Conservation (phyloP, 768 basidiomycete species). For the Royoungia palumana region DNA sequence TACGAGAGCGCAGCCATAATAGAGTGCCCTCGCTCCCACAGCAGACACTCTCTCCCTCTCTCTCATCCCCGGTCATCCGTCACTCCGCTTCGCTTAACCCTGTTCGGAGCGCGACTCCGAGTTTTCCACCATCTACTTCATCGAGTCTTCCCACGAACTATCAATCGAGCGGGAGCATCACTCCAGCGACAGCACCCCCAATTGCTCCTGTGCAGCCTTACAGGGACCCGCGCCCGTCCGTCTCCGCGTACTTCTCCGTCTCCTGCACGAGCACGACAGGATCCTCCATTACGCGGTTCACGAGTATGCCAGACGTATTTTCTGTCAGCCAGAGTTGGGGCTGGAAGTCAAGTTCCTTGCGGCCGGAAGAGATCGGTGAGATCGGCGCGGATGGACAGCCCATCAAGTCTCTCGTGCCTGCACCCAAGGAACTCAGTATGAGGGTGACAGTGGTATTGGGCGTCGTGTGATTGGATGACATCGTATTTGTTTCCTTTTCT, state of each 20-base stretch:
- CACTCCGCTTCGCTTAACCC: slow-evolving; percentile 47
- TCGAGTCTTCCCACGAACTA: slow-evolving; percentile 19
- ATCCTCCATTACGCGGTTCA: slow-evolving; percentile 77
- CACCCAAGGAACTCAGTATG: slow-evolving; percentile 53
- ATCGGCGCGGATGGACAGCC: slow-evolving; percentile 32
- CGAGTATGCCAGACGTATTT: slow-evolving; percentile 84
- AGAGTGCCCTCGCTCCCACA: slow-evolving; percentile 31
- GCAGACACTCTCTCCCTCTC: slow-evolving; percentile 24
- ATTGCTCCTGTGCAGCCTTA: slow-evolving; percentile 63
- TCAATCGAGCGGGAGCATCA: slow-evolving; percentile 19
- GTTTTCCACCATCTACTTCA: slow-evolving; percentile 23
- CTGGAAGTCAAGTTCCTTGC: slow-evolving; percentile 70
- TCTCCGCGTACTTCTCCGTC: slow-evolving; percentile 82
- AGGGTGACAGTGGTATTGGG: slow-evolving; percentile 79
- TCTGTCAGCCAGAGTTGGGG: slow-evolving; percentile 89
- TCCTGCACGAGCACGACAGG: slow-evolving; percentile 80
- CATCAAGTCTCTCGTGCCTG: slow-evolving; percentile 31
- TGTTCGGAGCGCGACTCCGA: slow-evolving; percentile 45
- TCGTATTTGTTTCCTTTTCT: neutral
- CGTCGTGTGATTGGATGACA: slow-evolving; percentile 45
- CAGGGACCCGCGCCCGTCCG: slow-evolving; percentile 65
- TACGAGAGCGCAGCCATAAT: slow-evolving; percentile 25
- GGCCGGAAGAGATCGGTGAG: slow-evolving; percentile 48
- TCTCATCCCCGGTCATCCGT: slow-evolving; percentile 30
- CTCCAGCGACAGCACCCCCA: slow-evolving; percentile 44